Conservation (phyloP, 2,329 filamentous ascomycete species). For the Aspergillus amoenus region DNA sequence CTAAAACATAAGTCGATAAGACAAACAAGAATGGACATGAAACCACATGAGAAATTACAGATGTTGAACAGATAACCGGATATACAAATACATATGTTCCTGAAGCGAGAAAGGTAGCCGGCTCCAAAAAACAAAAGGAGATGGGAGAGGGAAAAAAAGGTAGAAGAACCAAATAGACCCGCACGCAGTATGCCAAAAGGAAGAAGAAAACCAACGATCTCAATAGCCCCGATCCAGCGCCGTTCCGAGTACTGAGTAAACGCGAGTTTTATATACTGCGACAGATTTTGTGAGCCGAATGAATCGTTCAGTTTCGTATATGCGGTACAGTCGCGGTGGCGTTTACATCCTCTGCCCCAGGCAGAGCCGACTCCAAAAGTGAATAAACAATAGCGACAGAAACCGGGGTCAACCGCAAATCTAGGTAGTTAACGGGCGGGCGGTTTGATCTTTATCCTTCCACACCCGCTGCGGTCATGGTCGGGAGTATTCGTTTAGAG, state of each 20-base stretch:
- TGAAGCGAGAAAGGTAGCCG: conserved; percentile 18
- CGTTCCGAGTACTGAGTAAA: conserved; percentile 4
- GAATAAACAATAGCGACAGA: conserved; percentile 8
- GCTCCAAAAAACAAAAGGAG: conserved; percentile 22
- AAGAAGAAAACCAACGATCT: conserved; percentile 9
- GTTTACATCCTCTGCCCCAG: conserved; percentile 7
- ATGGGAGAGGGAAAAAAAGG: conserved; percentile 14
- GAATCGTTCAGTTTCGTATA: not conserved
- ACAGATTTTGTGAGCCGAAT: not conserved
- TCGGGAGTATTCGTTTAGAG: conserved; percentile 34
- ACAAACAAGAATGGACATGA: conserved; percentile 20
- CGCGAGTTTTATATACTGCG: conserved; percentile 3
- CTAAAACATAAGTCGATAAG: conserved; percentile 26
- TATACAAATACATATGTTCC: conserved; percentile 40
- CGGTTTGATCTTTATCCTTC: conserved; percentile 10
- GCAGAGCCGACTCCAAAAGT: conserved; percentile 7
- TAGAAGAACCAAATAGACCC: conserved; percentile 15
- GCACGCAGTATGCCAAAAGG: conserved; percentile 14
- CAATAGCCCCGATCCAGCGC: conserved; percentile 14
- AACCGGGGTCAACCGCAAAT: conserved; percentile 7
- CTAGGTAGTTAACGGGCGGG: conserved; percentile 6
- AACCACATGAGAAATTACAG: conserved; percentile 12
- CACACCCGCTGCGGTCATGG: conserved; percentile 21
- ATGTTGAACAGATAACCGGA: conserved; percentile 23
- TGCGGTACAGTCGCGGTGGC: not conserved